Evolutionary conservation across 257 asterid genomes (phyloP).

Genomic region (Gentiana macrophylla): DNA sequence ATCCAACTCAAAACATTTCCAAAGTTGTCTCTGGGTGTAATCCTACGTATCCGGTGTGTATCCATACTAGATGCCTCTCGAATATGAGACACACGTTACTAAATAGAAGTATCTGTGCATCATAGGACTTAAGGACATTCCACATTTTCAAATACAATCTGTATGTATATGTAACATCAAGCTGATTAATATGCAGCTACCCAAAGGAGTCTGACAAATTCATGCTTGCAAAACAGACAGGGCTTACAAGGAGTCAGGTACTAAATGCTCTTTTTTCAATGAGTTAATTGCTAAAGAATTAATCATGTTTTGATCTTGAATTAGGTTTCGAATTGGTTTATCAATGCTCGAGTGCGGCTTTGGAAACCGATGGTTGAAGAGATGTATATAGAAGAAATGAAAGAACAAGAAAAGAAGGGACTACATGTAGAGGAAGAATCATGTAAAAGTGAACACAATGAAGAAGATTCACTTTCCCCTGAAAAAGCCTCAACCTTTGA

Average conservation of each 20-base stretch:
- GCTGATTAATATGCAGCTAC: slow-evolving; percentile 33
- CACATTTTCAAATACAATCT: too few relatives aligned
- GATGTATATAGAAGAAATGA: slow-evolving; percentile 84
- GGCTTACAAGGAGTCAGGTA: slow-evolving; percentile 98
- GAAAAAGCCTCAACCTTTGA: slow-evolving; percentile 30
- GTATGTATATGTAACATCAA: too few relatives aligned
- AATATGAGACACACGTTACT: too few relatives aligned
- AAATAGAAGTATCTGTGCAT: too few relatives aligned
- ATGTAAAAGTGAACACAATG: slow-evolving; percentile 35
- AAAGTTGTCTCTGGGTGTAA: too few relatives aligned
- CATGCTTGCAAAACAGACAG: slow-evolving; percentile 96
- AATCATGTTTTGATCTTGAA: background rate
- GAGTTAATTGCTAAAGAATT: background rate
- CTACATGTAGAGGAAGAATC: slow-evolving; percentile 31
- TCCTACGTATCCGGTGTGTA: too few relatives aligned
- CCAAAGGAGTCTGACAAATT: slow-evolving; percentile 94
- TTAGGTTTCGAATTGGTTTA: slow-evolving; percentile 98
- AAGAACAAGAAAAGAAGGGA: slow-evolving; percentile 59
- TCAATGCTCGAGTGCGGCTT: slow-evolving; percentile 90
- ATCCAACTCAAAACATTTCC: too few relatives aligned
- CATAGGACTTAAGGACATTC: too few relatives aligned
- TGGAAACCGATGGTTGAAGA: slow-evolving; percentile 99
- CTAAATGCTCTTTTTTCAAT: too few relatives aligned
- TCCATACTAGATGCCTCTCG: too few relatives aligned
- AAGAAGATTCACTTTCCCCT: slow-evolving; percentile 35